These are phyloP conservation scores for Nakataea oryzae DNA, from an alignment of 2,329 filamentous ascomycete genomes.

Conservation along the genomic window DNA sequence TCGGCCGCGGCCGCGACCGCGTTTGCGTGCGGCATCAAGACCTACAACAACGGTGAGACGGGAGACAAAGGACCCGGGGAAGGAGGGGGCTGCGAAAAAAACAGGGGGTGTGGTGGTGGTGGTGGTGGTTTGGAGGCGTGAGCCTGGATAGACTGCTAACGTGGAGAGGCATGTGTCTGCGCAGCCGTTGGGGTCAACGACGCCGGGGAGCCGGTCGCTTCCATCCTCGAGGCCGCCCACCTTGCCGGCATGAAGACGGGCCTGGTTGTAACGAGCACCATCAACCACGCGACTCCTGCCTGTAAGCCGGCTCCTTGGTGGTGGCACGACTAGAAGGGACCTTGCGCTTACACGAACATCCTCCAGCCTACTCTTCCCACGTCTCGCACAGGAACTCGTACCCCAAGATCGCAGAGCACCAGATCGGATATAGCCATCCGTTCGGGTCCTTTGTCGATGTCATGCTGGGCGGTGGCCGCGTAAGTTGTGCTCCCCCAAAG, in stretches of 20 bases:
- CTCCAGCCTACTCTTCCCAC: slow-evolving; percentile 20
- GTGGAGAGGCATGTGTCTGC: background rate
- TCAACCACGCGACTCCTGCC: slow-evolving; percentile 23
- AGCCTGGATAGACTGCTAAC: background rate
- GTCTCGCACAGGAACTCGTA: slow-evolving; percentile 20
- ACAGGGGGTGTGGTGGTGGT: background rate
- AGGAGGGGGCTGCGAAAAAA: too few relatives aligned
- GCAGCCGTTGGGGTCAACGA: slow-evolving; percentile 20
- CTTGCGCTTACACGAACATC: background rate
- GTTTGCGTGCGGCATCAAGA: slow-evolving; percentile 26
- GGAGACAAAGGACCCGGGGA: too few relatives aligned
- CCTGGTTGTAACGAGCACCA: slow-evolving; percentile 28
- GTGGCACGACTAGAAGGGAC: background rate
- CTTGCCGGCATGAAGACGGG: slow-evolving; percentile 26
- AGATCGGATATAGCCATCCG: slow-evolving; percentile 25
- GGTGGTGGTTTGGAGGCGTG: background rate
- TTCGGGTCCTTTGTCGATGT: slow-evolving; percentile 26
- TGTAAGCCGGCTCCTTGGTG: slow-evolving; percentile 8
- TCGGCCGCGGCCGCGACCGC: slow-evolving; percentile 28
- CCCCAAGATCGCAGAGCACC: slow-evolving; percentile 24
- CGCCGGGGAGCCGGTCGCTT: slow-evolving; percentile 21
- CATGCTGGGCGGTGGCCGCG: slow-evolving; percentile 25
- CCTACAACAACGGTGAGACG: slow-evolving; percentile 19
- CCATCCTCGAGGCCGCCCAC: slow-evolving; percentile 27
- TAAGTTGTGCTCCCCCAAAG: background rate